phyloP scores from a whole-genome alignment of 2,329 filamentous ascomycete genomes.

The Paecilomyces fulvus region DNA sequence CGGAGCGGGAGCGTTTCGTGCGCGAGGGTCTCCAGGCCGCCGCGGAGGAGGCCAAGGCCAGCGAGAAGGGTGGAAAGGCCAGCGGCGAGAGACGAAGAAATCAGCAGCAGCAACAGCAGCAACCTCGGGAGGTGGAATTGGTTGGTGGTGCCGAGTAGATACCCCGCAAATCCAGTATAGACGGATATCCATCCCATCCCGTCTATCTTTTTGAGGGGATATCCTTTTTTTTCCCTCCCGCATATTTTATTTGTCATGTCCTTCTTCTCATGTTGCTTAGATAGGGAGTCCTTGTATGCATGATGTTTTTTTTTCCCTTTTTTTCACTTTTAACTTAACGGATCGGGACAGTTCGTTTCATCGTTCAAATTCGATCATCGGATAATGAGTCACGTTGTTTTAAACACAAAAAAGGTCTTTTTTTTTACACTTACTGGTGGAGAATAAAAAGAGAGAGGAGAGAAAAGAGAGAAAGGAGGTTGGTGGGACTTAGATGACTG shows the following conservation, averaged over 20 bases:
- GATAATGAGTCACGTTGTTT: slow-evolving; percentile 13
- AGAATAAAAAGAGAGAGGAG: not conserved
- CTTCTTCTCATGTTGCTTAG: not conserved
- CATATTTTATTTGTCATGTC: not conserved
- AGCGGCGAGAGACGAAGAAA: slow-evolving; percentile 25
- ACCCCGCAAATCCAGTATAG: not conserved
- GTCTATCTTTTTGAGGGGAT: not conserved
- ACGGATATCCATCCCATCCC: no score
- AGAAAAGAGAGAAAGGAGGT: no score
- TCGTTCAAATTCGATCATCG: not conserved
- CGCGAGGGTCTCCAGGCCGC: slow-evolving; percentile 59
- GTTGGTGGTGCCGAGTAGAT: slow-evolving; percentile 22
- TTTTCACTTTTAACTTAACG: slow-evolving; percentile 3
- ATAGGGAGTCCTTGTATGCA: not conserved
- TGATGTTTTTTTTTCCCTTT: slow-evolving; percentile 2
- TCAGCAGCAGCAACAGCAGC: slow-evolving; percentile 17
- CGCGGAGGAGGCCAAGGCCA: slow-evolving; percentile 36
- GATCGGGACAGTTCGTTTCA: not conserved
- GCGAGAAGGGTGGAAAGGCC: slow-evolving; percentile 17
- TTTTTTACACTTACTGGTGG: not conserved
- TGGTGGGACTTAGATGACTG: no score
- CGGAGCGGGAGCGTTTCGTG: slow-evolving; percentile 72
- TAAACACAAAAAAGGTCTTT: not conserved
- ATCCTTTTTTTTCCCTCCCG: not conserved
- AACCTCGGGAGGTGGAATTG: slow-evolving; percentile 29